Base-by-base conservation (phyloP, 2,329 filamentous ascomycete genomes). In the Trichoderma arundinaceum region DNA sequence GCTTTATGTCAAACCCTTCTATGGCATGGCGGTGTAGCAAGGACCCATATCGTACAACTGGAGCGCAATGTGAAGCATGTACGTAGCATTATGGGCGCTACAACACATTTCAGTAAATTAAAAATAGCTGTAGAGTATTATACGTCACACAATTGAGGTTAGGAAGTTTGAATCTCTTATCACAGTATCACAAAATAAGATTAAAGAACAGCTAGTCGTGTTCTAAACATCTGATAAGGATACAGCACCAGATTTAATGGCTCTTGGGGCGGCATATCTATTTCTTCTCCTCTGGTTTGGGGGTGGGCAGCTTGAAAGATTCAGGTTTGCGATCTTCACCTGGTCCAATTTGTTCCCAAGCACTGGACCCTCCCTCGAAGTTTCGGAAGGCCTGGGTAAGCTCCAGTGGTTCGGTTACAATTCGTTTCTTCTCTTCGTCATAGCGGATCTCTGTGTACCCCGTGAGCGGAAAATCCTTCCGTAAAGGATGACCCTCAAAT, bases 381-480 rank as follows among this genome's bases (percentile, higher is more conserved):
- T 99, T 98, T 73, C 95, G 89, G 88, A 96, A 99, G 7, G 96
- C 95, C 81, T 99, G 95, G 13, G 95, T 98, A 80, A 99, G 86
- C 83, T 99, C 95, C 57, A 99, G 84, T 46, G 96, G 95, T 84
- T 99, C 96, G 38, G 96, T 94, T 68, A 99, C 94, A 76, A 99
- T 97, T 69, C 95, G 88, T 88, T 99, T 99, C 91, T 97, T 99
- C 86, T 99, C 96, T 82, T 99, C 95, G 72, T 99, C 95, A 77
- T 96, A 99, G 75, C 95, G 87, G 72, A 99, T 90, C 83, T 99
- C 96, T 39, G 95, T 99, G 83, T 99, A 99, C 54, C 95, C 95
- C 2, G 95, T 97, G 77, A 99, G 82, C 22, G 95, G 95, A 83
- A 99, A 99, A 77, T 99, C 95, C 83, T 99, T 99, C 76, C 96